These are phyloP conservation scores for Calonectria leucothoes DNA, from an alignment of 2,329 filamentous ascomycete genomes.

Conservation along the genomic window DNA sequence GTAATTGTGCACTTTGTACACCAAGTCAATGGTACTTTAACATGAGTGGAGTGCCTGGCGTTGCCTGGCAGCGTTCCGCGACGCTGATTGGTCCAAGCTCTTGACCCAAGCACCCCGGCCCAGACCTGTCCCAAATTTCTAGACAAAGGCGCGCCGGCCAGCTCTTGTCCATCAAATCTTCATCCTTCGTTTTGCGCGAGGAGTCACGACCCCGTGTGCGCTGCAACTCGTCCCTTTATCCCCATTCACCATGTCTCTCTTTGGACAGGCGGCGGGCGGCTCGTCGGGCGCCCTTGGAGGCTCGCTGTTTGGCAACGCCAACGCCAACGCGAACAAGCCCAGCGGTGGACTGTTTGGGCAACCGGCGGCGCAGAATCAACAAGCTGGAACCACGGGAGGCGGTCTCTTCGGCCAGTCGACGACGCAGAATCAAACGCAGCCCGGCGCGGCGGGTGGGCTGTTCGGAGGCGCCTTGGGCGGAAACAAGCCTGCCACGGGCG, in stretches of 20 bases:
- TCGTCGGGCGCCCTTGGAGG: constrained; percentile 31
- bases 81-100: constrained; percentile 50
- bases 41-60: constrained; percentile 14
- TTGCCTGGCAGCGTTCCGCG: constrained; percentile 26
- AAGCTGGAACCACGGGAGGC: background rate
- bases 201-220: constrained; percentile 28
- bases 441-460: constrained; percentile 39
- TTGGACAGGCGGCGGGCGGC: constrained; percentile 45
- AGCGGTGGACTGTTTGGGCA: constrained; percentile 27
- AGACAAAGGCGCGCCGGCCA: constrained; percentile 42
- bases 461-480: constrained; percentile 45
- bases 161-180: constrained; percentile 34
- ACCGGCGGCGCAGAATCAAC: constrained; percentile 10
- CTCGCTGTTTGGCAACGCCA: constrained; percentile 37
- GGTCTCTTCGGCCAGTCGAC: constrained; percentile 36
- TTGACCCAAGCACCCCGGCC: constrained; percentile 41
- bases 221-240: constrained; percentile 14
- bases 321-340: constrained; percentile 28
- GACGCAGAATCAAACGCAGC: constrained; percentile 38
- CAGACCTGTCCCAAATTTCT: constrained; percentile 47
- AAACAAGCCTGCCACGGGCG: constrained; percentile 37
- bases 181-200: constrained; percentile 26
- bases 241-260: constrained; percentile 48
- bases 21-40: background rate
- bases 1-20: background rate